Evolutionary conservation across 2,329 filamentous ascomycete species (phyloP), one percentile per base, ranked within the genome.

Genomic region (Dactylellina haptotyla): DNA sequence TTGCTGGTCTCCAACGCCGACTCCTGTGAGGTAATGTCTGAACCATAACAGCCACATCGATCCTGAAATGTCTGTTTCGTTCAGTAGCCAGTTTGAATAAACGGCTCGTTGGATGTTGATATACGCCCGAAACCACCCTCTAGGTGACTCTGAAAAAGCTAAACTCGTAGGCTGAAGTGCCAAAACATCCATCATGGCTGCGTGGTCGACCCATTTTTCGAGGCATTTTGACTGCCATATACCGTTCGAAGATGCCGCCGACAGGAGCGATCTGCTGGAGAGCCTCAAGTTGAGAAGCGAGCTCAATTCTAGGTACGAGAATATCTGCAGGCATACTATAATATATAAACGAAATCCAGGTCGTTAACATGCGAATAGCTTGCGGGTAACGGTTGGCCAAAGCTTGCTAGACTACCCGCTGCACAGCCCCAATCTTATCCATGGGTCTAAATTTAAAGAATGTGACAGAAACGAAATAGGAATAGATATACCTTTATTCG

Each of bases 401-500:
- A 72, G 67, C 59, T 65, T 65, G 59, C 61, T 72, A 72, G 67
- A 72, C 67, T 72, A 72, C 67, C 67, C 67, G 67, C 54, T 72
- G 67, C 67, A 72, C 67, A 72, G 67, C 67, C 67, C 59, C 67
- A 72, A 72, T 64, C 45, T 28, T 53, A 64, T 65, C 59, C 67
- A 65, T 65, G 67, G 66, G 53, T 72, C 67, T 56, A 72, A 61
- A 72, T 48, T 71, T 58, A 54, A 65, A 61, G 45, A 48, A 58
- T 65, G 67, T 53, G 67, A 65, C 67, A 48, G 43, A 28, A 67
- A 71, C 66, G 32, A 72, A 72, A 72, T 61, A 72, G 67, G 67
- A 65, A 72, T 72, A 61, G 67, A 72, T 69, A 62, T 65, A 57
- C 62, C 25, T 23, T 39, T 56, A 43, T 61, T 48, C 58, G 46